A percentile compares a stretch with the other conserved stretches of the same genome.
Evolutionary conservation across 257 asterid genomes (phyloP).

Genomic region (Ajuga chamaepitys): DNA sequence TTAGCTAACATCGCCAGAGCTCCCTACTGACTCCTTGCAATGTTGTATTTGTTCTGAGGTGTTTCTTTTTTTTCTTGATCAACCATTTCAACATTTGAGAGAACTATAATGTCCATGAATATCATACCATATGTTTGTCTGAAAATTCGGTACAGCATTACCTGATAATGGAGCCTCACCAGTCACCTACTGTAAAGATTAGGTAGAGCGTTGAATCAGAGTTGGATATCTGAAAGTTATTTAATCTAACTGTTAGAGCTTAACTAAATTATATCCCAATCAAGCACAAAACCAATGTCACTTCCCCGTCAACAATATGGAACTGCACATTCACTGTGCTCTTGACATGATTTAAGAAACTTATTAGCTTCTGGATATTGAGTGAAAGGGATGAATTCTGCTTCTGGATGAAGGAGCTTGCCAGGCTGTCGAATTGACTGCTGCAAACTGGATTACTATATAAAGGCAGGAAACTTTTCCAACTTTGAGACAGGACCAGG

Average conservation of each 20-base stretch:
- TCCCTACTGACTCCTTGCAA: not conserved
- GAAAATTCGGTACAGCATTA: not conserved
- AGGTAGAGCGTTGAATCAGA: not conserved
- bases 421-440: not conserved
- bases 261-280: not conserved
- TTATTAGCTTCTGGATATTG: not conserved
- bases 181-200: constrained; percentile 3
- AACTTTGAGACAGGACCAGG: not conserved
- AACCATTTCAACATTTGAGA: not conserved
- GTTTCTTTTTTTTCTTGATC: not conserved
- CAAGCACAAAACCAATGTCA: not conserved
- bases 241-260: too few species aligned
- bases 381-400: not conserved
- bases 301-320: not conserved
- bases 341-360: not conserved
- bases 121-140: not conserved
- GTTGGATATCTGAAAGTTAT: too few species aligned
- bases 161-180: not conserved
- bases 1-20: not conserved
- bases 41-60: not conserved
- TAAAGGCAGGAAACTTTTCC: not conserved
- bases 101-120: not conserved
- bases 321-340: not conserved
- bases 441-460: not conserved
- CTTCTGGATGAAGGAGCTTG: not conserved